Evolutionary conservation across 768 basidiomycete species (phyloP), one percentile per base, ranked within the genome.

Genomic region (Flagelloscypha sp.): DNA sequence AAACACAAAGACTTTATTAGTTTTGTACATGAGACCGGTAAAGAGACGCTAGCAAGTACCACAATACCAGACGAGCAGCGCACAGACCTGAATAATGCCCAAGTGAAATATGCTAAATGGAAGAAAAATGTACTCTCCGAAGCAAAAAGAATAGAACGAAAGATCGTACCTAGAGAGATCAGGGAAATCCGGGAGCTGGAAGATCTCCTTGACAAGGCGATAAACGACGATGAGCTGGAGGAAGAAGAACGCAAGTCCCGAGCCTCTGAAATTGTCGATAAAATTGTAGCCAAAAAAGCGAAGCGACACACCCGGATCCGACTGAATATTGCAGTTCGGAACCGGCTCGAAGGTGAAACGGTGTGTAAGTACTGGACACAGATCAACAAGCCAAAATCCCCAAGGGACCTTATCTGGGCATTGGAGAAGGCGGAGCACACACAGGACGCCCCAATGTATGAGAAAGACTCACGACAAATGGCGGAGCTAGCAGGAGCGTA

Each of bases 281-380:
- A 31, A 31, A 31, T 31, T 8, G 9, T 16, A 9, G 12, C 9
- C 8, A 9, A 12, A 9, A 19, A 31, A 7, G 3, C 3, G 10
- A 21, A 31, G 15, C 7, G 28, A 4, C 29, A 37, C 21, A 27
- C 13, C 20, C 17, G 8, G 21, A 21, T 22, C 2, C 18, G 29
- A 31, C 9, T 13, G 10, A 3, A 2, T 2, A 11, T 27, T 10
- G 27, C 27, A 15, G 17, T 21, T 5, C 27, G 15, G 12, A 13
- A n/a, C 13, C 11, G 18, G 13, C 27, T 37, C 0, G 23, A 36
- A 28, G 18, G 16, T 3, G 31, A 33, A 27, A 38, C 22, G 7
- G 36, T 47, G 6, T 40, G 19, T 3, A 44, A 48, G 20, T 48
- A 44, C 31, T 50, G 47, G 47, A 6, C 36, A 0, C 18, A 18